Evolutionary conservation across 495 filamentous ascomycete species (phyloP).

Genomic region (Mycothermus thermophilus): DNA sequence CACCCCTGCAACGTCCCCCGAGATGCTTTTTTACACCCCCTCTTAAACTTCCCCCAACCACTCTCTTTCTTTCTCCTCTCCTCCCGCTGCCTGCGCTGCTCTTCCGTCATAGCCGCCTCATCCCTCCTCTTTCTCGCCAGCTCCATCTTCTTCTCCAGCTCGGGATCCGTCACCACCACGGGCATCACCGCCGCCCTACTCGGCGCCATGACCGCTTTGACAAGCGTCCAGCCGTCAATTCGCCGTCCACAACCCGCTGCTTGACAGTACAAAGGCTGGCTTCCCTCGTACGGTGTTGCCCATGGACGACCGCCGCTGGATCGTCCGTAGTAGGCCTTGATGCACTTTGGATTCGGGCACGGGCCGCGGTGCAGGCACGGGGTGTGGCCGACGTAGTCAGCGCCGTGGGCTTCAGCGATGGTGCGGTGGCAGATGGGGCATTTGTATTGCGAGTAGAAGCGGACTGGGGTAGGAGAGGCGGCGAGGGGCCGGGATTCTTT

Average conservation of each 20-base stretch:
- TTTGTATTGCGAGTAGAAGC: background rate
- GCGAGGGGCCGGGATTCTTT: background rate
- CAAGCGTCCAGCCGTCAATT: background rate
- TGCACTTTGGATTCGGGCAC: background rate
- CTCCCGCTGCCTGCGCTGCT: background rate
- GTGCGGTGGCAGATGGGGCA: constrained; percentile 3
- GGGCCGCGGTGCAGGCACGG: constrained; percentile 5
- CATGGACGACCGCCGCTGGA: background rate
- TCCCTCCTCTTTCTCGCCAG: background rate
- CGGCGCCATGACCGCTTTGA: background rate
- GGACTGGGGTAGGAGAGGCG: background rate
- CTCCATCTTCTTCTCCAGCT: background rate
- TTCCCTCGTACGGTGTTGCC: background rate
- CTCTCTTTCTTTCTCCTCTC: background rate
- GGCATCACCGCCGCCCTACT: background rate
- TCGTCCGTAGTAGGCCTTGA: constrained; percentile 3
- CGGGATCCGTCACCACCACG: background rate
- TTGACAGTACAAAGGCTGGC: constrained; percentile 2
- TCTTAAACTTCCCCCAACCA: background rate
- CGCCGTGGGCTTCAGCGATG: background rate
- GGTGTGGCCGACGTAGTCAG: constrained; percentile 4
- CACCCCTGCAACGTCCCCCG: background rate
- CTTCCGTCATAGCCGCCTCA: background rate
- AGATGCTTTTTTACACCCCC: background rate
- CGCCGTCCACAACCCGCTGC: background rate